Conservation (phyloP, 1,284 basidiomycete species). For the Porodaedalea pini region DNA sequence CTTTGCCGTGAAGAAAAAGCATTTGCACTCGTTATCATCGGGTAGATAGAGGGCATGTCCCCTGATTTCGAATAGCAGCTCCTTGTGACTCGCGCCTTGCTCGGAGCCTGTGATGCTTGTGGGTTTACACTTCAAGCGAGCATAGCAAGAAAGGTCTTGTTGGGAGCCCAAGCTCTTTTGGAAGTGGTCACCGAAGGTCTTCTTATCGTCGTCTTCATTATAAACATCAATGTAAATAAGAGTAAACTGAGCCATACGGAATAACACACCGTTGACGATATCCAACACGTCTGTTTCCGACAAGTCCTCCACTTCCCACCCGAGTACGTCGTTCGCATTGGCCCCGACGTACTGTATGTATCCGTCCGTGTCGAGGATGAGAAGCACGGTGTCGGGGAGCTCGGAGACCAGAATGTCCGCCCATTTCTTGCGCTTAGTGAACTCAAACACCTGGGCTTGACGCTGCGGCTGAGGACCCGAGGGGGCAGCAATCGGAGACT, state of each 20-base stretch:
- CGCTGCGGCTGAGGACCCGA: not conserved
- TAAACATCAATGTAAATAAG: not conserved
- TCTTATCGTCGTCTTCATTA: conserved; percentile 57
- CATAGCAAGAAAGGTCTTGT: conserved; percentile 54
- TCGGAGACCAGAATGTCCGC: conserved; percentile 77
- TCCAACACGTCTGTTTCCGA: conserved; percentile 63
- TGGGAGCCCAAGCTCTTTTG: conserved; percentile 47
- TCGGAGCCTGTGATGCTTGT: conserved; percentile 6
- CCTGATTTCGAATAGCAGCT: conserved; percentile 70
- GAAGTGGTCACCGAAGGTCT: conserved; percentile 54
- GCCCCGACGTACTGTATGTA: conserved; percentile 69
- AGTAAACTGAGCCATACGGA: not conserved
- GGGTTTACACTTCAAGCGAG: conserved; percentile 54
- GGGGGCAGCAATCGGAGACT: not conserved
- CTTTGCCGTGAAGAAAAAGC: conserved; percentile 70
- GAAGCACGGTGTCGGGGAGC: conserved; percentile 66
- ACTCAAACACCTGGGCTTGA: conserved; percentile 51
- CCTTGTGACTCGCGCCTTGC: conserved; percentile 34
- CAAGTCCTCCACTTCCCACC: conserved; percentile 72
- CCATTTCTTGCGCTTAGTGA: conserved; percentile 84
- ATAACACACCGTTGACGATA: conserved; percentile 57
- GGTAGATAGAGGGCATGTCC: conserved; percentile 59
- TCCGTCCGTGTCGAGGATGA: conserved; percentile 60
- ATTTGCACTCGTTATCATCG: conserved; percentile 43
- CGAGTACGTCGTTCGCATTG: conserved; percentile 67